A percentile compares a stretch with the other conserved stretches of the same genome.
Conservation (phyloP, 2,329 filamentous ascomycete genomes). For the Verticillium dahliae region DNA sequence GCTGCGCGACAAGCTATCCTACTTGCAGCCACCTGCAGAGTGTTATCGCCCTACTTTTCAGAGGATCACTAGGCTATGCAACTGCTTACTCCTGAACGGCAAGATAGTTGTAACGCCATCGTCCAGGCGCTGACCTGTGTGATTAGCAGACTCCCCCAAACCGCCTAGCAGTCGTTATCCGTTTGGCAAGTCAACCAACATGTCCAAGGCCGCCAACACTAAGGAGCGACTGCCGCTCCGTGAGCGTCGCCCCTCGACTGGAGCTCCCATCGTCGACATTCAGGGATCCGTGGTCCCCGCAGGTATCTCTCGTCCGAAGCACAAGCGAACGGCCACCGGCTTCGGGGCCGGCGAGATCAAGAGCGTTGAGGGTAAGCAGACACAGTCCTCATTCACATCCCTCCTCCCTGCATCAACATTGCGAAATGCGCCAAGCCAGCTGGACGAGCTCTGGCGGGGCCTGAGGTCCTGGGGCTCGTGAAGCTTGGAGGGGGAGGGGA, state of each 20-base stretch:
- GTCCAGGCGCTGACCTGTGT: neutral
- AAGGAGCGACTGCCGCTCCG: constrained; percentile 42
- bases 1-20: neutral
- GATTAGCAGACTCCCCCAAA: neutral
- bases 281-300: constrained; percentile 79
- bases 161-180: neutral
- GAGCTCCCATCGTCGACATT: constrained; percentile 80
- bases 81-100: neutral
- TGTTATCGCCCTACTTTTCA: neutral
- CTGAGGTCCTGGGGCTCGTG: constrained; percentile 8
- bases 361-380: constrained; percentile 69
- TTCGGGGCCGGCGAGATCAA: constrained; percentile 91
- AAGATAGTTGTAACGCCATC: neutral
- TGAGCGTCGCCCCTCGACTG: constrained; percentile 74
- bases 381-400: neutral
- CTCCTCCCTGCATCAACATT: neutral
- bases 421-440: neutral
- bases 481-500: constrained; percentile 2
- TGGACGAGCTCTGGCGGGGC: constrained; percentile 7
- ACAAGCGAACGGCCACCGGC: constrained; percentile 94
- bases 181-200: constrained; percentile 10
- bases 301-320: constrained; percentile 83
- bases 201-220: constrained; percentile 16
- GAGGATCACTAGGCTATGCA: neutral
- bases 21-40: neutral